Evolutionary conservation across 345 rosid species (phyloP), one percentile per base, ranked within the genome.

Genomic region (Populus simonii): DNA sequence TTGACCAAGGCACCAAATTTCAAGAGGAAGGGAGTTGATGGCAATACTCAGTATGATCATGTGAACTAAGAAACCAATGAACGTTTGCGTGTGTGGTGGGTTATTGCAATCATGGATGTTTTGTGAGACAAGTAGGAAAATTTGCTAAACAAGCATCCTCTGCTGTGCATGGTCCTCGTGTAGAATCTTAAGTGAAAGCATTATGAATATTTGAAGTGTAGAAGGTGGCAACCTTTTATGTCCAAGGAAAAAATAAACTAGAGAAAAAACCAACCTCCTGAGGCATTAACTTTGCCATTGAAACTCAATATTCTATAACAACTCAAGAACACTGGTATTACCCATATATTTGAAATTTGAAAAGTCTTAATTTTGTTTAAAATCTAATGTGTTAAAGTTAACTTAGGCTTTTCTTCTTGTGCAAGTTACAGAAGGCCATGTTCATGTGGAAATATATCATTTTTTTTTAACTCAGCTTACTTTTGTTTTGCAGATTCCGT

Each of bases 401-500:
- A 41, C n/a, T 68, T 68, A 31, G 41, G 17, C 33, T n/a, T 71
- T 29, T 5, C 20, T 65, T 61, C 27, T 23, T 8, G 8, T 49
- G 23, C 57, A 13, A 57, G 47, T 55, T 79, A 33, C 31, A 59
- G 2, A 29, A 33, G 69, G 39, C 69, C 8, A 43, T 7, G 43
- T n/a, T 67, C 73, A 79, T 57, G 33, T 55, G 17, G 11, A 49
- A 25, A 8, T 75, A 53, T 43, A 39, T 33, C 5, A 5, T 68
- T 49, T 0, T 39, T 31, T 45, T 53, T 10, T 69, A 71, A 53
- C 16, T 35, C 53, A 6, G 16, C 18, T 65, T 25, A 57, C 68
- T 70, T 80, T 78, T 81, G 62, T 57, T 74, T 23, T 82, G 84
- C 93, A 96, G 99, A 93, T 90, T 88, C 99, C 97, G 15, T 77